Base-by-base conservation (phyloP, 2,329 filamentous ascomycete genomes). In the Capronia epimyces region DNA sequence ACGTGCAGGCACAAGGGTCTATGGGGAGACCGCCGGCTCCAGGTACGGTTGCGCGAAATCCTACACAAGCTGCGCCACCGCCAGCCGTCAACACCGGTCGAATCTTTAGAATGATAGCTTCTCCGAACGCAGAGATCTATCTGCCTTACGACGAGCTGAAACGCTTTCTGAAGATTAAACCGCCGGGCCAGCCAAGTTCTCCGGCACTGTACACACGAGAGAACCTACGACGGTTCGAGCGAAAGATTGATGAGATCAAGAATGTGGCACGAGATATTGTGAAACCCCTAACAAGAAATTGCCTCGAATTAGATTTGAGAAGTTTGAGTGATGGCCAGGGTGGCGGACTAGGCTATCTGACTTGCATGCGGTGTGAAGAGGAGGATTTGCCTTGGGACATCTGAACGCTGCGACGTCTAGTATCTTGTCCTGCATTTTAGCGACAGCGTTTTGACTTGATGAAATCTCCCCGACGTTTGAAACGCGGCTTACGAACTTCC, bases 61-160 rank as follows among this genome's bases (percentile, higher is more conserved):
- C 40, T 20, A 25, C 46, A 41, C 46, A 45, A 32, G 46, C 59
- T 52, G 27, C 59, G 31, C 55, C 54, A 31, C 40, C 46, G 22
- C 49, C 63, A 1, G 43, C 64, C 22, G 51, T 66, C 31, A 77
- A 81, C 1, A 76, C 80, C 1, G 89, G 89, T 2, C 81, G 85
- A 40, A 80, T 90, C 1, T 95, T 91, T 67, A 81, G 88, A 36
- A 78, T 85, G 1, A 75, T 96, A 7, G 89, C 89, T 25, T 78
- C 80, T 3, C 72, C 79, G 2, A 73, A 73, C 3, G 72, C 80
- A 0, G 68, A 76, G 8, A 75, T 77, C 0, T 96, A 93, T 64
- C 79, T 97, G 3, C 69, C 75, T 1, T 89, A 91, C 66, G 89
- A 95, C 59, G 90, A 95, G 58, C 86, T 91, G 65, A 96, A 95